phyloP scores from a whole-genome alignment of 1,284 basidiomycete species.

The Testicularia cyperi region DNA sequence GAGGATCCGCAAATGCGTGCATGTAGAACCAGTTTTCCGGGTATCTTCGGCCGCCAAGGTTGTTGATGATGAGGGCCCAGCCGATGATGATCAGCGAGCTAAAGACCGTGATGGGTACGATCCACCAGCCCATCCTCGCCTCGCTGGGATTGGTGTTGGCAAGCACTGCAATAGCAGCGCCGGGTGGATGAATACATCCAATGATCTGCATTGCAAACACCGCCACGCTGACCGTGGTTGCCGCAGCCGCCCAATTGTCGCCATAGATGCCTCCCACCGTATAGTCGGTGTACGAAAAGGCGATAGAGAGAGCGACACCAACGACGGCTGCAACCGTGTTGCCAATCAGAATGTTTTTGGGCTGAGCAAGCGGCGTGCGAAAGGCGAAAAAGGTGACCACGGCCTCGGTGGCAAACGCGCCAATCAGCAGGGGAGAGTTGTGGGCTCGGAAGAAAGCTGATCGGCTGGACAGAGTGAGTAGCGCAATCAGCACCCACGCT shows the following conservation, averaged over 20 bases:
- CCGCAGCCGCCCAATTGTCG: conserved; percentile 36
- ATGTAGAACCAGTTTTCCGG: conserved; percentile 36
- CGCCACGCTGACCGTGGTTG: conserved; percentile 17
- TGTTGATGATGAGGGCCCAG: conserved; percentile 54
- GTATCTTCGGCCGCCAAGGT: conserved; percentile 30
- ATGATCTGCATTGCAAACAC: conserved; percentile 49
- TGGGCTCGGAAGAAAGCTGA: conserved; percentile 23
- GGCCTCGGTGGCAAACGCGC: conserved; percentile 50
- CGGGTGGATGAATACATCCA: conserved; percentile 48
- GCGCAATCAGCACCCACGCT: conserved; percentile 19
- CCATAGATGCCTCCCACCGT: conserved; percentile 26
- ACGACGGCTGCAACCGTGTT: conserved; percentile 44
- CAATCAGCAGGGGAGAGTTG: conserved; percentile 28
- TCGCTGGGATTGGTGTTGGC: conserved; percentile 32
- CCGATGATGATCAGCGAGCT: conserved; percentile 39
- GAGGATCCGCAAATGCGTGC: conserved; percentile 17
- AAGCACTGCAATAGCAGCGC: conserved; percentile 43
- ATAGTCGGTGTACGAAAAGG: conserved; percentile 33
- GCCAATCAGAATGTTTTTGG: conserved; percentile 47
- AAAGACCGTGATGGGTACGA: conserved; percentile 29
- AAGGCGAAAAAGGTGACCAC: conserved; percentile 47
- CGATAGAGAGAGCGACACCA: conserved; percentile 41
- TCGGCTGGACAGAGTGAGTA: conserved; percentile 14
- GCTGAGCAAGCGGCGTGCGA: conserved; percentile 40
- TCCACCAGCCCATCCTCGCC: conserved; percentile 26